Evolutionary conservation across 75 land plant genomes (phyloP).

Genomic region (Pseudotsuga menziesii): DNA sequence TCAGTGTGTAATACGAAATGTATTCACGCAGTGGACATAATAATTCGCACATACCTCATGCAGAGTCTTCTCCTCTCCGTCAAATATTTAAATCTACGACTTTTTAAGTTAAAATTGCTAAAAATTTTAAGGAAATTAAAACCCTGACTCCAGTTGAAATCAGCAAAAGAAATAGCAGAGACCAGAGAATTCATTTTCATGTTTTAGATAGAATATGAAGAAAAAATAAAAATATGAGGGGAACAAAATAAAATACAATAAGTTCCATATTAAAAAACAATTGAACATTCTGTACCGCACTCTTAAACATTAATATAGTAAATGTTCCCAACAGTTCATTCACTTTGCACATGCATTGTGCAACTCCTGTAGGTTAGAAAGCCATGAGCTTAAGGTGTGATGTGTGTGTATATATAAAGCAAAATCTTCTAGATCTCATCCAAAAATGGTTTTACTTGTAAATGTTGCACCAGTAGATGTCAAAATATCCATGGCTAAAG

Average conservation of each 20-base stretch:
- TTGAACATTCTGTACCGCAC: background rate
- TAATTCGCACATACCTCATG: background rate
- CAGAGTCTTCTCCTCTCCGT: background rate
- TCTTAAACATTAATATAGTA: background rate
- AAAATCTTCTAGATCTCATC: background rate
- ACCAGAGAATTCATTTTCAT: too few species aligned
- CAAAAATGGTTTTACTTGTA: background rate
- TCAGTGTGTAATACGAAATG: background rate
- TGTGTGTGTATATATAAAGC: background rate
- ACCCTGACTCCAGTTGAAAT: background rate
- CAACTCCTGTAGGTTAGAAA: background rate
- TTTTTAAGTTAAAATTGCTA: background rate
- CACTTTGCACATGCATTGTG: background rate
- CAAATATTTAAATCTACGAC: background rate
- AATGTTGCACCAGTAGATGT: constrained; percentile 1
- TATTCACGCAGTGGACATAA: background rate
- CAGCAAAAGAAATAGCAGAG: background rate
- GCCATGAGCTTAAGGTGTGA: background rate
- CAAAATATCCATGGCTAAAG: background rate
- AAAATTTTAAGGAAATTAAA: background rate
- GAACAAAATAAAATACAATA: background rate
- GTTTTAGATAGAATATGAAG: background rate
- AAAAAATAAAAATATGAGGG: background rate
- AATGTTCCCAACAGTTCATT: background rate
- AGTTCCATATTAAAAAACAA: background rate